Base-by-base conservation (phyloP, 495 filamentous ascomycete genomes). In the Xylaria castorea region DNA sequence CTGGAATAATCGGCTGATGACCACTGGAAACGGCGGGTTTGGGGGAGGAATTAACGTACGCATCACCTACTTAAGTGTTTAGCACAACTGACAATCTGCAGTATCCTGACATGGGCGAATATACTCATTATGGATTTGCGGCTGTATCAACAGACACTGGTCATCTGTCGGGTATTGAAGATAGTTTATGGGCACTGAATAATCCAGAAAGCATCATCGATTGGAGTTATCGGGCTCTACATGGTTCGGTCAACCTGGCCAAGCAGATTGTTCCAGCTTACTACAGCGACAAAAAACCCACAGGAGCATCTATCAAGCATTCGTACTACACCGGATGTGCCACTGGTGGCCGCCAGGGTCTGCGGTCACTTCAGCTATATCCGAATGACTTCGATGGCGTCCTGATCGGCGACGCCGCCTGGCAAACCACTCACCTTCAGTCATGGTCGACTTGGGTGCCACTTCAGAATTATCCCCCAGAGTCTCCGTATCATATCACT, bases 361-460 rank as follows among this genome's bases (percentile, higher is more conserved):
- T 89, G 5, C 83, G 84, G 42, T 79, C 82, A 7, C 80, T 85
- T 11, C 80, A 89, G 70, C 75, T 78, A 62, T 88, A 81, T 48
- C 86, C 87, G 1, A 80, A 85, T 2, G 84, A 84, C 73, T 89
- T 91, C 70, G 90, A 93, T 77, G 91, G 91, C 34, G 86, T 91
- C 5, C 80, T 93, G 53, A 76, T 79, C 20, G 86, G 85, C 63
- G 85, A 86, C 5, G 85, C 87, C 1, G 87, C 87, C 80, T 86
- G 84, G 66, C 38, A 60, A 22, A 87, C 83, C 1, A 75, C 76
- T 3, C 82, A 86, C 67, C 75, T 86, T 5, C 84, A 85, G 74
- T 75, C 84, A 0, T 87, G 82, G 84, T 81, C 74, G 58, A 68
- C 78, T 7, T 73, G 76, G 62, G 75, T 83, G 18, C 77, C 77